Evolutionary conservation across 2,329 filamentous ascomycete species (phyloP), one percentile per base, ranked within the genome.

Genomic region (Scorias spongiosa): DNA sequence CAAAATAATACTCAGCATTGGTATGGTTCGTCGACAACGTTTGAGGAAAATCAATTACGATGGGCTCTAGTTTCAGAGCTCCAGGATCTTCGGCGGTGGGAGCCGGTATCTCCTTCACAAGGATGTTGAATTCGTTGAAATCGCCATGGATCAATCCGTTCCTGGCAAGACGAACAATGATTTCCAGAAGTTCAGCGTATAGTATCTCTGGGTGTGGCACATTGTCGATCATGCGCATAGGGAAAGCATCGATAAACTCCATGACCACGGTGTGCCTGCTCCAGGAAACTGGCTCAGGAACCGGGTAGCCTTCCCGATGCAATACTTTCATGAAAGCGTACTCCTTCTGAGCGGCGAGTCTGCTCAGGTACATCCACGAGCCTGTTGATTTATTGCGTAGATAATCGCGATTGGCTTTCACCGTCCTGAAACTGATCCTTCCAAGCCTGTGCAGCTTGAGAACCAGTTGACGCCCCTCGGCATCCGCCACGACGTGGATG

Each of bases 121-220:
- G 69, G 50, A 98, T 89, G 62, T 98, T 98, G 72, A 98, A 98
- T 63, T 98, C 93, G 68, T 98, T 98, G 69, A 93, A 98, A 61
- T 98, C 91, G 49, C 91, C 91, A 60, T 98, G 91, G 48, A 98
- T 98, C 40, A 98, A 69, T 6, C 91, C 91, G 53, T 88, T 79
- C 48, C 78, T 78, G 5, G 91, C 89, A 36, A 98, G 71, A 26
- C 80, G 76, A 38, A 98, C 69, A 44, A 98, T 86, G 54, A 95
- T 75, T 37, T 78, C 74, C 57, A 98, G 93, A 29, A 98, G 69
- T 48, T 96, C 86, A n/a, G 80, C 80, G 60, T 98, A 98, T 5
- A 98, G 71, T n/a, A 67, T 67, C 2, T 86, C 84, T 0, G 89
- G 86, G 52, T 95, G 76, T 29, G 86, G 82, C 2, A 98, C 81